Percentiles rank a stretch among this genome's conserved stretches.
phyloP scores from a whole-genome alignment of 306 rosid genomes.

The Cucurbita moschata region DNA sequence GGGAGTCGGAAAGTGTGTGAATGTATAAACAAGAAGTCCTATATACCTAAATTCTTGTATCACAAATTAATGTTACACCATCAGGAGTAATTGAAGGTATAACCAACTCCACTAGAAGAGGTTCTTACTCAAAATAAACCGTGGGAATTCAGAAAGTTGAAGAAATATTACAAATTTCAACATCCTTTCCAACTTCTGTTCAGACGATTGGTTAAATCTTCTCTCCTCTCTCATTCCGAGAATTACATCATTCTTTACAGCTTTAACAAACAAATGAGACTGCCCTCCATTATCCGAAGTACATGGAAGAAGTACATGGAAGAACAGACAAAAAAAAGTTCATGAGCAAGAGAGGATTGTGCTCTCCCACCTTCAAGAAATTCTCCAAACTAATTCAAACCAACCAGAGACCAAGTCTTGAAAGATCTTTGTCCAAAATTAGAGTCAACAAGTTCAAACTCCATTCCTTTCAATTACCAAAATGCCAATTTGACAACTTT shows the following conservation, averaged over 20 bases:
- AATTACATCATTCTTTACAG: background rate
- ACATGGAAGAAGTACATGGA: background rate
- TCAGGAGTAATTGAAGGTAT: background rate
- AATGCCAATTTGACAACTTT: background rate
- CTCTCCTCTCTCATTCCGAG: background rate
- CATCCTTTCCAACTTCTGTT: background rate
- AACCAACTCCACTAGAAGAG: background rate
- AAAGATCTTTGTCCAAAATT: background rate
- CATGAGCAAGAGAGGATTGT: background rate
- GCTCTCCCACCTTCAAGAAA: background rate
- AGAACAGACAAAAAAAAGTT: background rate
- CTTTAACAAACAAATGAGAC: background rate
- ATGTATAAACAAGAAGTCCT: background rate
- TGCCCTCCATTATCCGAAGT: background rate
- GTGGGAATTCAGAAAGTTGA: background rate
- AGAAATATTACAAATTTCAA: background rate
- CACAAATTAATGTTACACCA: background rate
- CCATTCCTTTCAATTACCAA: background rate
- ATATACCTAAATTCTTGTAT: background rate
- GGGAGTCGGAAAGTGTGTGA: background rate
- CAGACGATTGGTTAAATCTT: background rate
- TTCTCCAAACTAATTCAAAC: background rate
- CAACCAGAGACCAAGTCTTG: background rate
- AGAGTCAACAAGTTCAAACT: background rate
- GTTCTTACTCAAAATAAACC: background rate